phyloP scores from a whole-genome alignment of 2,329 filamentous ascomycete genomes.

The Zasmidium angulare region DNA sequence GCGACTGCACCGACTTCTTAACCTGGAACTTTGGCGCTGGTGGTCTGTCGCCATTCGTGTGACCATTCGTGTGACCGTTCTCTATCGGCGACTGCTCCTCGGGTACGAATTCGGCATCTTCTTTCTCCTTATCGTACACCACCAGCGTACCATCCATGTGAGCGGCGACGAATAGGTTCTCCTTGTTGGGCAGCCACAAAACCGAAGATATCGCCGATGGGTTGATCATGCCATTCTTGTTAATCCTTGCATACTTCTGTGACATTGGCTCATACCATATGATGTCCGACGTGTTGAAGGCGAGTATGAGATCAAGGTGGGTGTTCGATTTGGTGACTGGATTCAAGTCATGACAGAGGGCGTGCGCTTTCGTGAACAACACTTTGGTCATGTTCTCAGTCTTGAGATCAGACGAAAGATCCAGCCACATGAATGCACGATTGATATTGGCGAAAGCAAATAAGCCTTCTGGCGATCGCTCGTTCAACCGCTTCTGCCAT shows the following conservation, averaged over 20 bases:
- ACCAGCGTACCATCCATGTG: constrained; percentile 89
- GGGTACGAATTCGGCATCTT: constrained; percentile 75
- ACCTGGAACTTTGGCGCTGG: constrained; percentile 59
- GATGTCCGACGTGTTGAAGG: constrained; percentile 93
- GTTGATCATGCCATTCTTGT: constrained; percentile 95
- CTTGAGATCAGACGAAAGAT: constrained; percentile 74
- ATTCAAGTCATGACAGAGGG: constrained; percentile 92
- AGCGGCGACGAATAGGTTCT: constrained; percentile 86
- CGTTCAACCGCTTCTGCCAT: constrained; percentile 73
- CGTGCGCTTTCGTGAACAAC: constrained; percentile 93
- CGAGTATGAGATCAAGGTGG: constrained; percentile 90
- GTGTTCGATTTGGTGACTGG: constrained; percentile 71
- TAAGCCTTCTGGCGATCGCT: constrained; percentile 73
- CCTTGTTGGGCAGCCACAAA: constrained; percentile 89
- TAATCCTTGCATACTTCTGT: constrained; percentile 90
- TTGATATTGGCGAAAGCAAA: constrained; percentile 97
- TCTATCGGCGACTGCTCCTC: constrained; percentile 48
- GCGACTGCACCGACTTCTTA: constrained; percentile 88
- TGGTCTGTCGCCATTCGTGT: constrained; percentile 19
- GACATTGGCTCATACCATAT: constrained; percentile 99
- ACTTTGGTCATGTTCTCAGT: constrained; percentile 94
- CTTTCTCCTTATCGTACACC: constrained; percentile 97
- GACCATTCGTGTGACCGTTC: constrained; percentile 30
- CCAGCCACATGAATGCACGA: constrained; percentile 92
- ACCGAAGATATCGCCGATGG: constrained; percentile 82